Conservation (phyloP, 768 basidiomycete species). For the Dioszegia crocea region DNA sequence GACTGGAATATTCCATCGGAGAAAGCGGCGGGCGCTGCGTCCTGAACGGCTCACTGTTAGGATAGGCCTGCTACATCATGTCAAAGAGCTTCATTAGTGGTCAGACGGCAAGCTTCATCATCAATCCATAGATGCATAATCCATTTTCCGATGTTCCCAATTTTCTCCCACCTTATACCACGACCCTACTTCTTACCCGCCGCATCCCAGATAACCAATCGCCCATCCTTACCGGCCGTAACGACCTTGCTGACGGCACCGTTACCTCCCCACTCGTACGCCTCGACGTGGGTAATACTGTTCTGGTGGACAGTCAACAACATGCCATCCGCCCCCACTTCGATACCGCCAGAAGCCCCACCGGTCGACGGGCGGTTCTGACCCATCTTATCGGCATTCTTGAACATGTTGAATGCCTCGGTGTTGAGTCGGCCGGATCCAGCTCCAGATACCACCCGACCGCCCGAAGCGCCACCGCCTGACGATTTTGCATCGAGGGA, state of each 20-base stretch:
- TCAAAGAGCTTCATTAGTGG: no score
- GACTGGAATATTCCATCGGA: no score
- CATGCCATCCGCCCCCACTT: constrained; percentile 61
- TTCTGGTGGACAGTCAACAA: constrained; percentile 92
- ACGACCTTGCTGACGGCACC: constrained; percentile 70
- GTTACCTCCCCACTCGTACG: constrained; percentile 61
- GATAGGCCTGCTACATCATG: no score
- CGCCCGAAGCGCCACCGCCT: constrained; percentile 53
- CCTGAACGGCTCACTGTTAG: no score
- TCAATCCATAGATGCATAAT: background rate
- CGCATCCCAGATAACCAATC: constrained; percentile 85
- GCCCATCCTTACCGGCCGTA: constrained; percentile 90
- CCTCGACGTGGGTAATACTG: constrained; percentile 85
- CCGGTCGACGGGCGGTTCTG: constrained; percentile 41
- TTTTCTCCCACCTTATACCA: background rate
- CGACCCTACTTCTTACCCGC: constrained; percentile 54
- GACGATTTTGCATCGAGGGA: constrained; percentile 67
- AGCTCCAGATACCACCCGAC: constrained; percentile 36
- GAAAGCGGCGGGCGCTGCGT: no score
- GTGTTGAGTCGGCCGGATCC: constrained; percentile 72
- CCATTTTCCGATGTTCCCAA: background rate
- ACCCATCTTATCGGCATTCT: constrained; percentile 80
- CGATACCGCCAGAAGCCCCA: constrained; percentile 36
- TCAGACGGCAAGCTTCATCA: no score
- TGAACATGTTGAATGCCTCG: constrained; percentile 90